A percentile compares a stretch with the other conserved stretches of the same genome.
Evolutionary conservation across 345 rosid species (phyloP).

Genomic region (Aethionema arabicum): DNA sequence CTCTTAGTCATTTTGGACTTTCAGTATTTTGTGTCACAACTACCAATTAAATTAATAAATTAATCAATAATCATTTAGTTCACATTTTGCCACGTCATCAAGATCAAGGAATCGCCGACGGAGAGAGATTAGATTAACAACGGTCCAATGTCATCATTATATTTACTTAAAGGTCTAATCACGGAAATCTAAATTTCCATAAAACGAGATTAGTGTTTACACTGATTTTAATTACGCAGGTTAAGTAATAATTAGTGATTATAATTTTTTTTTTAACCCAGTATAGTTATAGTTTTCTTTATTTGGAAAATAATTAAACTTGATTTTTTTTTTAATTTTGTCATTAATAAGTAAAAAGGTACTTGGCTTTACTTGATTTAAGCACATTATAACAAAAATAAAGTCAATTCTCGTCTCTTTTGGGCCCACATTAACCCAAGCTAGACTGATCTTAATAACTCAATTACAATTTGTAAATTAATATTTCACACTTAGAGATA

Average conservation of each 20-base stretch:
- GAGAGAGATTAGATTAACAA: conserved; percentile 23
- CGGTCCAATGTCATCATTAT: conserved; percentile 24
- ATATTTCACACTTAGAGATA: no score
- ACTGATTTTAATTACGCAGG: neutral
- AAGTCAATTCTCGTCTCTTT: conserved; percentile 12
- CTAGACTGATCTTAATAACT: neutral
- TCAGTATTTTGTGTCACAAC: conserved; percentile 12
- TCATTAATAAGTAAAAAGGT: conserved; percentile 18
- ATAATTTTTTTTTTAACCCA: no score
- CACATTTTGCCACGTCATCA: conserved; percentile 10
- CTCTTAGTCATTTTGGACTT: no score
- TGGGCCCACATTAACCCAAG: conserved; percentile 28
- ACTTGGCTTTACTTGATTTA: conserved; percentile 27
- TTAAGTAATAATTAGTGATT: conserved; percentile 19
- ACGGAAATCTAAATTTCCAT: conserved; percentile 13
- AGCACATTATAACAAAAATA: conserved; percentile 12
- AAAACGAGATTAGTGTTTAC: conserved; percentile 6
- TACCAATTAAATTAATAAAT: neutral
- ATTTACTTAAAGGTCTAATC: conserved; percentile 14
- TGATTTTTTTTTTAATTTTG: neutral
- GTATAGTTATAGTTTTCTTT: no score
- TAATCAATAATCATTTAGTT: conserved; percentile 1
- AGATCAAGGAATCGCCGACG: conserved; percentile 24
- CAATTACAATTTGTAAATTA: no score
- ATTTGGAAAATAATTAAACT: neutral